Evolutionary conservation across 345 rosid genomes (phyloP).

Genomic region (Rhizophora apiculata): DNA sequence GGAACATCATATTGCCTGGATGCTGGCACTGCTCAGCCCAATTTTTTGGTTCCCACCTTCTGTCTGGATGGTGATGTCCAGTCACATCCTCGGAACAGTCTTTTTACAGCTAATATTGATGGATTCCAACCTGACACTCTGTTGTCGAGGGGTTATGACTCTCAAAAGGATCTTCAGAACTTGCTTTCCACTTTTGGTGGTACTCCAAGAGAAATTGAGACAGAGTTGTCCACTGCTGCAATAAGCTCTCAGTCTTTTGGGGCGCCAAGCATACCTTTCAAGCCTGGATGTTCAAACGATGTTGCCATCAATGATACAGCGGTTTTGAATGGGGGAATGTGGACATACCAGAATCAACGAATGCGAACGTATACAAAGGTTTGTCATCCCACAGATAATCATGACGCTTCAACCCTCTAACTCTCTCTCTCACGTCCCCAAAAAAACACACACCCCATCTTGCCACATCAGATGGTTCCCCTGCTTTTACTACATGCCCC

Average conservation of each 20-base stretch:
- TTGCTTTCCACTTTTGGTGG: conserved; percentile 79
- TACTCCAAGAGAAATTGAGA: conserved; percentile 73
- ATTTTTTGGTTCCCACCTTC: conserved; percentile 63
- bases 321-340: conserved; percentile 68
- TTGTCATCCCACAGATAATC: conserved; percentile 8
- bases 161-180: conserved; percentile 94
- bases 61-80: conserved; percentile 76
- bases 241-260: conserved; percentile 90
- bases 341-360: conserved; percentile 81
- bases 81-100: conserved; percentile 59
- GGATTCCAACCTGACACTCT: conserved; percentile 71
- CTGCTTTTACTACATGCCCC: too few relatives aligned
- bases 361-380: conserved; percentile 99
- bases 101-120: conserved; percentile 59
- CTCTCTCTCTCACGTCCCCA: too few relatives aligned
- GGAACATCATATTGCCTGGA: conserved; percentile 92
- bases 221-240: conserved; percentile 84
- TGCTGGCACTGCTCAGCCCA: conserved; percentile 67
- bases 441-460: too few relatives aligned
- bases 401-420: too few relatives aligned
- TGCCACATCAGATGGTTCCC: too few relatives aligned
- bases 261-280: conserved; percentile 71
- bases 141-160: conserved; percentile 78
- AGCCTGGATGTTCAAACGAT: conserved; percentile 70
- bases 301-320: conserved; percentile 70